Evolutionary conservation across 2,329 filamentous ascomycete species (phyloP).

Genomic region (Monilinia vaccinii-corymbosi): DNA sequence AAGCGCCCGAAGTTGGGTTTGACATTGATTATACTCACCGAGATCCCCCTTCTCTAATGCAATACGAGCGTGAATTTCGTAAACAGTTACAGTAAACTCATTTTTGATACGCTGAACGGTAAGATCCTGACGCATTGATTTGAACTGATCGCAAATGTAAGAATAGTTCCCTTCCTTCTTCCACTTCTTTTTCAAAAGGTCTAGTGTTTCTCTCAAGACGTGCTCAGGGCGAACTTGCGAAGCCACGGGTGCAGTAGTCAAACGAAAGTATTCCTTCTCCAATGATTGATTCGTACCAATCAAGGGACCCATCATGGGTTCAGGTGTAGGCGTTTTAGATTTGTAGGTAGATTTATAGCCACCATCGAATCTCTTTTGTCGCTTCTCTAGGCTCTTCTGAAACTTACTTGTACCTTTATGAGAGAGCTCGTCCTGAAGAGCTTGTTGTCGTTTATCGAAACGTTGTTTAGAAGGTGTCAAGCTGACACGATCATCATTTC

Average conservation of each 20-base stretch:
- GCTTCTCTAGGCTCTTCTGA: constrained; percentile 76
- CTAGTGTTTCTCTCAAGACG: constrained; percentile 74
- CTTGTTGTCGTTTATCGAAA: constrained; percentile 38
- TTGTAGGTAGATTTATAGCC: constrained; percentile 47
- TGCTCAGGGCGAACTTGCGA: constrained; percentile 78
- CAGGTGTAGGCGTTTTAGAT: constrained; percentile 44
- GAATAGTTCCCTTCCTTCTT: constrained; percentile 85
- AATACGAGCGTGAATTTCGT: constrained; percentile 96
- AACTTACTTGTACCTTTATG: constrained; percentile 71
- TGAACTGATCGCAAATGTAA: constrained; percentile 99
- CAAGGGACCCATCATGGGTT: constrained; percentile 58
- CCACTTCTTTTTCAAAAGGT: constrained; percentile 91
- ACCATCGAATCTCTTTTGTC: constrained; percentile 76
- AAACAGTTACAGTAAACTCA: constrained; percentile 91
- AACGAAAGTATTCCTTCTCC: constrained; percentile 90
- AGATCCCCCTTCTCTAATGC: constrained; percentile 96
- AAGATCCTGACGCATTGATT: constrained; percentile 93
- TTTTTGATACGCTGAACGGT: constrained; percentile 97
- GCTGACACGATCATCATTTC: constrained; percentile 68
- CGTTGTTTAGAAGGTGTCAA: constrained; percentile 24
- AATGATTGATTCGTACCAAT: constrained; percentile 75
- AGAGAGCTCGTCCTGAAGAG: constrained; percentile 36
- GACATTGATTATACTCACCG: constrained; percentile 99
- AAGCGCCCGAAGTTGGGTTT: constrained; percentile 89
- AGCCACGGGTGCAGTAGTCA: constrained; percentile 83